Conservation (phyloP, 345 rosid genomes). For the Capsella bursapastoris region DNA sequence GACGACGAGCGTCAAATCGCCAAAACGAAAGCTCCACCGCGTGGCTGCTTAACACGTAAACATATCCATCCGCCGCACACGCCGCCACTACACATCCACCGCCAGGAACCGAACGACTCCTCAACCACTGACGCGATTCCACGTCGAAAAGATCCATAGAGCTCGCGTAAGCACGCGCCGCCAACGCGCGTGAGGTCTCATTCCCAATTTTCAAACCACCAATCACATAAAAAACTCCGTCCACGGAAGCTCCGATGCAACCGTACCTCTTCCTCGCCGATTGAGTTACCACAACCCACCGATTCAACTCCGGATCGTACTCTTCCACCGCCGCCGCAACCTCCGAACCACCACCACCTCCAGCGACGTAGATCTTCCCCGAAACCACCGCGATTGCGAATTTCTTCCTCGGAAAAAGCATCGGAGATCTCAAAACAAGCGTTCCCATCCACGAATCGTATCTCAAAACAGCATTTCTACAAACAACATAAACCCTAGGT, state of each 20-base stretch:
- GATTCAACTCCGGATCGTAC: slow-evolving; percentile 69
- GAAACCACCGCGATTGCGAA: slow-evolving; percentile 73
- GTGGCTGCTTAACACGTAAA: slow-evolving; percentile 76
- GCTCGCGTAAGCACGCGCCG: slow-evolving; percentile 73
- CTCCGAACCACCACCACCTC: slow-evolving; percentile 61
- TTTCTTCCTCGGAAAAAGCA: slow-evolving; percentile 64
- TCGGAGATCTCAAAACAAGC: slow-evolving; percentile 54
- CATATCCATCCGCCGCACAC: slow-evolving; percentile 62
- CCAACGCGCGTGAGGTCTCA: slow-evolving; percentile 47
- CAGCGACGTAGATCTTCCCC: slow-evolving; percentile 75
- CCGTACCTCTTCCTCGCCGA: slow-evolving; percentile 74
- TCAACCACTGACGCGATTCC: slow-evolving; percentile 67
- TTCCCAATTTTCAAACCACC: slow-evolving; percentile 81
- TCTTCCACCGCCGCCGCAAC: slow-evolving; percentile 74
- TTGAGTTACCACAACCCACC: slow-evolving; percentile 67
- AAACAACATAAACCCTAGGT: slow-evolving; percentile 63
- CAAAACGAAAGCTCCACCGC: slow-evolving; percentile 93
- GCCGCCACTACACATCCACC: slow-evolving; percentile 96
- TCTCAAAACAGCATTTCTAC: slow-evolving; percentile 54
- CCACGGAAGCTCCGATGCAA: slow-evolving; percentile 77
- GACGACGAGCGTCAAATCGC: slow-evolving; percentile 63
- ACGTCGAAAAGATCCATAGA: slow-evolving; percentile 90
- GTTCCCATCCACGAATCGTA: slow-evolving; percentile 69
- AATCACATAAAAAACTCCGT: slow-evolving; percentile 82
- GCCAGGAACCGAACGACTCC: slow-evolving; percentile 79